phyloP scores from a whole-genome alignment of 23 red algal genomes.

The Agarophyton chilense region DNA sequence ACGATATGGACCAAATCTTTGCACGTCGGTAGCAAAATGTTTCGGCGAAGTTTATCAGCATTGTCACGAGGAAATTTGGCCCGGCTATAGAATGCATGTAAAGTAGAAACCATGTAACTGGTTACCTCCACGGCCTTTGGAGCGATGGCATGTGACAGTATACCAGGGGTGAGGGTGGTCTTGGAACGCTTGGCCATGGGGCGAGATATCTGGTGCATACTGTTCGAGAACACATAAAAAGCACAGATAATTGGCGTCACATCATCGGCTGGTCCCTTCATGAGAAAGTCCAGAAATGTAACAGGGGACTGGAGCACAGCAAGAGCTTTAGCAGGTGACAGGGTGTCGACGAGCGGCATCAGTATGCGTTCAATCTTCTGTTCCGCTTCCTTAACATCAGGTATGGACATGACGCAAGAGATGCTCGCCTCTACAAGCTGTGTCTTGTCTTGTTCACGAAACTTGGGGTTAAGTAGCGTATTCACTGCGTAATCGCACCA shows the following conservation, averaged over 20 bases:
- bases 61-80: slow-evolving; percentile 27
- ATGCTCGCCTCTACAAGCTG: slow-evolving; percentile 58
- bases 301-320: slow-evolving; percentile 20
- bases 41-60: background rate
- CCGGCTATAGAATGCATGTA: slow-evolving; percentile 39
- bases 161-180: background rate
- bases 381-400: slow-evolving; percentile 12
- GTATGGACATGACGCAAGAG: slow-evolving; percentile 19
- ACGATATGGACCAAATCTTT: slow-evolving; percentile 22
- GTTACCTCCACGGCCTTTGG: slow-evolving; percentile 31
- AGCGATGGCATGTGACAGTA: slow-evolving; percentile 45
- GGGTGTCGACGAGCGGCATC: background rate
- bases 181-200: background rate
- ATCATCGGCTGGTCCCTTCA: background rate
- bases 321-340: background rate
- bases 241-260: background rate
- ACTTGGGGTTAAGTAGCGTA: slow-evolving; percentile 12
- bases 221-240: slow-evolving; percentile 32
- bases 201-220: slow-evolving; percentile 39
- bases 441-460: slow-evolving; percentile 32
- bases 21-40: slow-evolving; percentile 39
- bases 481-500: slow-evolving; percentile 38
- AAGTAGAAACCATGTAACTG: background rate
- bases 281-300: slow-evolving; percentile 12
- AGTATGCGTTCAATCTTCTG: slow-evolving; percentile 38